Conservation (phyloP, 73 alveolate genomes). For the Paramecium biaurelia region DNA sequence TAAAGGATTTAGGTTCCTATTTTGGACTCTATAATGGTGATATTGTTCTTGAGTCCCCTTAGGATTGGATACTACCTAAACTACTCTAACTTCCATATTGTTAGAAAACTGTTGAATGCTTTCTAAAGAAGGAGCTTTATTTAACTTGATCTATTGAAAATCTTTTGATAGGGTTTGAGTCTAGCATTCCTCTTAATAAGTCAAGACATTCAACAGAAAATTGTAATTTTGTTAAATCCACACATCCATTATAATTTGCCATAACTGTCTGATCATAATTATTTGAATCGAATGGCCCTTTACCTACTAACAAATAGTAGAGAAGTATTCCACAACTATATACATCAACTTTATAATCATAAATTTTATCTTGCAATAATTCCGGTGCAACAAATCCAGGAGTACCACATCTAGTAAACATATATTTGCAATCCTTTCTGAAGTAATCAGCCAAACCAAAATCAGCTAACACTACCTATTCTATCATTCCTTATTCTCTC, state of each 20-base stretch:
- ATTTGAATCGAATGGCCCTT: conserved; percentile 64
- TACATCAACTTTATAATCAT: conserved; percentile 72
- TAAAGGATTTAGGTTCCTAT: background rate
- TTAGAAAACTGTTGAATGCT: background rate
- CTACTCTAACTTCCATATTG: background rate
- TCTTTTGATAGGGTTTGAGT: conserved; percentile 37
- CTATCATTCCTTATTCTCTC: conserved; percentile 68
- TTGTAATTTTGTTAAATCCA: background rate
- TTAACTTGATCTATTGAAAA: background rate
- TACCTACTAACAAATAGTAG: conserved; percentile 68
- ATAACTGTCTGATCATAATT: conserved; percentile 54
- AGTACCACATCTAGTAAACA: conserved; percentile 75
- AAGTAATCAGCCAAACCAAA: conserved; percentile 84
- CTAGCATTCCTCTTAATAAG: conserved; percentile 9
- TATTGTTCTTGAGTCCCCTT: background rate
- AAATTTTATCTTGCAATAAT: conserved; percentile 65
- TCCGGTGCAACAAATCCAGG: conserved; percentile 81
- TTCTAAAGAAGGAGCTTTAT: background rate
- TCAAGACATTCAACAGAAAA: conserved; percentile 18
- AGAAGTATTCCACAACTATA: conserved; percentile 74
- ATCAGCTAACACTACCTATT: conserved; percentile 76
- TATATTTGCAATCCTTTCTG: conserved; percentile 49
- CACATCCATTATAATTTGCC: background rate
- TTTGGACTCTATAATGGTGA: background rate
- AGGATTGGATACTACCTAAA: background rate